Base-by-base conservation (phyloP, 192 early-diverging fungal species). In the Rhizoclosmatium sp. region DNA sequence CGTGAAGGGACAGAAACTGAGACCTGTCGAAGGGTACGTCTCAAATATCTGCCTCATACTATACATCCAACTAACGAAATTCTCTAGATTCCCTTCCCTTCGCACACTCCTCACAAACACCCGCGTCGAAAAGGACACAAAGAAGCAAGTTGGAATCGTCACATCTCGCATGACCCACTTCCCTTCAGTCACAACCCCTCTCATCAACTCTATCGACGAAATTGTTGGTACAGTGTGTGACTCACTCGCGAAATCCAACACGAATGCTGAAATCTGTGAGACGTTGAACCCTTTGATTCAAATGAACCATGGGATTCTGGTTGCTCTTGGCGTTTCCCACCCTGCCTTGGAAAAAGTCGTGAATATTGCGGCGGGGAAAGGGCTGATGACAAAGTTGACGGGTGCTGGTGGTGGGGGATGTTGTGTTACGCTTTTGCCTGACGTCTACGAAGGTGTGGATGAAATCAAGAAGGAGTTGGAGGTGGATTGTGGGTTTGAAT, bases 391-490 rank as follows among this genome's bases (percentile, higher is more conserved):
- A 21, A 99, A 99, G 84, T 83, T 99, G 45, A 99, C 98, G 2
- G 98, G 98, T 45, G 96, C 95, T 40, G 97, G 98, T 42, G 98
- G 98, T 54, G 98, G 98, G 69, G 98, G 98, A 12, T 99, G 98
- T 82, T 94, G 94, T 23, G 78, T 99, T 62, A 95, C 94, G 0
- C 83, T 86, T 31, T 19, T 86, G n/a, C 60, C 46, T 14, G 44
- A 70, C 44, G 82, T 81, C 81, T 78, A 64, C 39, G 78, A 14
- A 47, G n/a, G 12, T 14, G 40, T 95, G 2, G 83, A 82, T 0
- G 78, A 65, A 10, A 84, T 91, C 2, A 83, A 83, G 19, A 54
- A 62, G 2, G 84, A 88, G 66, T 81, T 97, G 12, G 79, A 78
- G 45, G 77, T 69, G 12, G 83, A 89, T 48, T 31, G 31, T 31